Evolutionary conservation across 306 rosid genomes (phyloP).

Genomic region (Pyrus betulifolia): DNA sequence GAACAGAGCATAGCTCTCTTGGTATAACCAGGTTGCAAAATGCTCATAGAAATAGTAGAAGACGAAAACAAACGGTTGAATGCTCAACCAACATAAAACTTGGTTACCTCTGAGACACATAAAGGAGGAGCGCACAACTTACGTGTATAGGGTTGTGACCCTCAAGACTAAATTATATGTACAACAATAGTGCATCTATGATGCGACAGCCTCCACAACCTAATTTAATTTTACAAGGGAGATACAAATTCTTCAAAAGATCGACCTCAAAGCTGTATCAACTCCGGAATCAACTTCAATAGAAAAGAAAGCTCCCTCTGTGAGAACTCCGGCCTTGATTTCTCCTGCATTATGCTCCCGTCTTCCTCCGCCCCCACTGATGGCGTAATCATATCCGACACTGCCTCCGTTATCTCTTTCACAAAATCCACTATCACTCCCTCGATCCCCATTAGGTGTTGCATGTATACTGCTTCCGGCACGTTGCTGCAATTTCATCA

Average conservation of each 20-base stretch:
- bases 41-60: too few relatives aligned
- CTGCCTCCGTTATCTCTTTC: constrained; percentile 61
- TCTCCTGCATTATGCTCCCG: constrained; percentile 19
- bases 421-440: constrained; percentile 91
- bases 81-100: too few relatives aligned
- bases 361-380: constrained; percentile 18
- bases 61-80: too few relatives aligned
- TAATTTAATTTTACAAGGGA: background rate
- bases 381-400: constrained; percentile 52
- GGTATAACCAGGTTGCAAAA: too few relatives aligned
- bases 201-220: too few relatives aligned
- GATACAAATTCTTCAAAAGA: background rate
- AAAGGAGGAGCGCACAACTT: too few relatives aligned
- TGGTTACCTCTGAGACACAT: too few relatives aligned
- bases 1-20: too few relatives aligned
- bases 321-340: constrained; percentile 64
- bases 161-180: too few relatives aligned
- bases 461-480: constrained; percentile 82
- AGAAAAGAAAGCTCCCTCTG: constrained; percentile 71
- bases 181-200: too few relatives aligned
- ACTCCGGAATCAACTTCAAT: constrained; percentile 69
- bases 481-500: constrained; percentile 52
- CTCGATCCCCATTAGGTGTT: constrained; percentile 82
- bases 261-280: constrained; percentile 35
- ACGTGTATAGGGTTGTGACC: too few relatives aligned